Evolutionary conservation across 495 filamentous ascomycete genomes (phyloP), one percentile per base, ranked within the genome.

Genomic region (Xylaria telfairii): DNA sequence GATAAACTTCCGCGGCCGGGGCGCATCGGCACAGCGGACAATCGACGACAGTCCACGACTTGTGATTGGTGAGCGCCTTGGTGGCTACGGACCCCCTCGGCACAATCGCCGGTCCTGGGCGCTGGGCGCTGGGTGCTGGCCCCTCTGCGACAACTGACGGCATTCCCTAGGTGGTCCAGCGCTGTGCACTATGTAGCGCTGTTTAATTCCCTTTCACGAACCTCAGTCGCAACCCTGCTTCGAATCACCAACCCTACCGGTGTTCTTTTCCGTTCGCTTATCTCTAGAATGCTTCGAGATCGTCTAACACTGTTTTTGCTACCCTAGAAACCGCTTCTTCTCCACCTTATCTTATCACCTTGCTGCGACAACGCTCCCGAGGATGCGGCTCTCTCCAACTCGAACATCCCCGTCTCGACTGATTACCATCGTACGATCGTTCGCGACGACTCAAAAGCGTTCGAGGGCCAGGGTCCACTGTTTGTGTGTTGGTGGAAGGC

Each of bases 401-500:
- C 62, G 30, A 44, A 67, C 32, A 34, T 28, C 54, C 1, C 51
- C 53, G 7, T 26, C 24, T 39, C 63, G 44, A 71, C 32, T 67
- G 24, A 61, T 71, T 30, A 44, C 37, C 21, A 57, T 53, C 39
- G n/a, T 56, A 56, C 61, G 69, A 49, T 49, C 28, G 42, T 60
- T 56, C 46, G 26, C 62, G 51, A 59, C 54, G 51, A 42, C 19
- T 21, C 28, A 30, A 24, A 30, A 44, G n/a, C 54, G 9, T 3
- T 19, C 32, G 13, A 51, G 21, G 15, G 19, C 24, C 17, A 34
- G 41, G 30, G 4, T 54, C 24, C 41, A 62, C 21, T 67, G 69
- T 54, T 32, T 71, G 42, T 63, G 53, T 30, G 34, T 71, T 46
- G 53, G 69, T 5, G 63, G 69, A 21, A 67, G 69, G 30, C 62